phyloP scores from a whole-genome alignment of 495 filamentous ascomycete genomes.

The Terfezia claveryi region DNA sequence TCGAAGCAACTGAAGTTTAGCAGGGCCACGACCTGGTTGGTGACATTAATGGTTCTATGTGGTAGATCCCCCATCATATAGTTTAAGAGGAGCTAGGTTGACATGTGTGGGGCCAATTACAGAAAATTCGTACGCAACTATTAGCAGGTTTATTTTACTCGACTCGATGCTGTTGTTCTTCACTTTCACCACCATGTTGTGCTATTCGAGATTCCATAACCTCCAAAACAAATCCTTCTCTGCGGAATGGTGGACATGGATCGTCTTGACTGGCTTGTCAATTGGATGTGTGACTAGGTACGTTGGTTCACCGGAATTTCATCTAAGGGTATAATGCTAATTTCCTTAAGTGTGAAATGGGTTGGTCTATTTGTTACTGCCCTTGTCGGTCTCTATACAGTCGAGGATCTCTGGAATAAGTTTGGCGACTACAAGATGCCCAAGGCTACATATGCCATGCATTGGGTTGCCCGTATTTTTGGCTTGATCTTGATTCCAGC shows the following conservation, averaged over 20 bases:
- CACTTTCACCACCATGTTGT: conserved; percentile 86
- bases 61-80: conserved; percentile 5
- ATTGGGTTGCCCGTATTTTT: conserved; percentile 56
- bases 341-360: conserved; percentile 61
- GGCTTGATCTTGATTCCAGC: conserved; percentile 76
- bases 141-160: conserved; percentile 89
- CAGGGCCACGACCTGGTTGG: conserved; percentile 72
- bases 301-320: not conserved
- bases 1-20: conserved; percentile 73
- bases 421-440: conserved; percentile 89
- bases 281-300: conserved; percentile 71
- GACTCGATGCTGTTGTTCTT: conserved; percentile 98
- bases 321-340: not conserved
- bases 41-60: conserved; percentile 90
- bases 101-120: not conserved
- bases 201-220: conserved; percentile 88
- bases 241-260: conserved; percentile 75
- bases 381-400: conserved; percentile 81
- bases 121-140: conserved; percentile 96
- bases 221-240: conserved; percentile 67
- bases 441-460: conserved; percentile 41
- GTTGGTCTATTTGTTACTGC: conserved; percentile 90
- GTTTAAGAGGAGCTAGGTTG: no score
- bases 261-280: conserved; percentile 73
- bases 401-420: conserved; percentile 95